These are phyloP conservation scores for Silybum marianum DNA, from an alignment of 129 eudicot genomes.

Conservation along the genomic window DNA sequence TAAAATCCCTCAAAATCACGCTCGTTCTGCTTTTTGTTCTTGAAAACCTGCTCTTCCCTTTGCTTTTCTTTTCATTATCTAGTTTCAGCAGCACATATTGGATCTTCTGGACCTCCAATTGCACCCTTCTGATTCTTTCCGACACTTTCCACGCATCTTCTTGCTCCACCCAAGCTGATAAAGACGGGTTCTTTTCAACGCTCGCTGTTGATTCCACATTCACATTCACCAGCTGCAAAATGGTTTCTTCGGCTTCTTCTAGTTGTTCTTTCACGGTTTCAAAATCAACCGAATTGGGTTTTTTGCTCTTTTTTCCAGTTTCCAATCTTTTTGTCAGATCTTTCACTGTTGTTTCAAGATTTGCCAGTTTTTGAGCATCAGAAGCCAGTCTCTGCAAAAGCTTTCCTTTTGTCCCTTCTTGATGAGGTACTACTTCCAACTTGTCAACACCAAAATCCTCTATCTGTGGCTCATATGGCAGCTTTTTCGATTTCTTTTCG, in stretches of 20 bases:
- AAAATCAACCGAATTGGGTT: slow-evolving; percentile 47
- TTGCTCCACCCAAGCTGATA: slow-evolving; percentile 41
- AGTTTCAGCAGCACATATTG: slow-evolving; percentile 60
- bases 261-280: slow-evolving; percentile 70
- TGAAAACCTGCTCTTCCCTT: slow-evolving; percentile 54
- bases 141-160: slow-evolving; percentile 74
- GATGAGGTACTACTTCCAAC: slow-evolving; percentile 24
- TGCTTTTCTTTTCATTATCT: slow-evolving; percentile 71
- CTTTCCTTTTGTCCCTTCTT: slow-evolving; percentile 42
- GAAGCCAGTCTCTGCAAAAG: slow-evolving; percentile 67
- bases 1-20: slow-evolving; percentile 68
- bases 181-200: slow-evolving; percentile 51
- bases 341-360: slow-evolving; percentile 55
- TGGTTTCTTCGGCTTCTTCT: slow-evolving; percentile 67
- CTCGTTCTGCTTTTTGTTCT: slow-evolving; percentile 62
- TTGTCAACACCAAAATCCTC: slow-evolving; percentile 82
- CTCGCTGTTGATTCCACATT: slow-evolving; percentile 53
- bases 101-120: slow-evolving; percentile 78
- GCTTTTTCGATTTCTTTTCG: slow-evolving; percentile 40
- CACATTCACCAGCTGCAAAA: slow-evolving; percentile 49
- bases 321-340: slow-evolving; percentile 58
- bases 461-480: slow-evolving; percentile 49
- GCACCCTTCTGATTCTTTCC: slow-evolving; percentile 78
- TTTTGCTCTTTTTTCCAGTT: slow-evolving; percentile 49
- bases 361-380: slow-evolving; percentile 64